These are phyloP conservation scores for Axilococcus clingmanii DNA, from an alignment of 139 green algal species.

Conservation along the genomic window DNA sequence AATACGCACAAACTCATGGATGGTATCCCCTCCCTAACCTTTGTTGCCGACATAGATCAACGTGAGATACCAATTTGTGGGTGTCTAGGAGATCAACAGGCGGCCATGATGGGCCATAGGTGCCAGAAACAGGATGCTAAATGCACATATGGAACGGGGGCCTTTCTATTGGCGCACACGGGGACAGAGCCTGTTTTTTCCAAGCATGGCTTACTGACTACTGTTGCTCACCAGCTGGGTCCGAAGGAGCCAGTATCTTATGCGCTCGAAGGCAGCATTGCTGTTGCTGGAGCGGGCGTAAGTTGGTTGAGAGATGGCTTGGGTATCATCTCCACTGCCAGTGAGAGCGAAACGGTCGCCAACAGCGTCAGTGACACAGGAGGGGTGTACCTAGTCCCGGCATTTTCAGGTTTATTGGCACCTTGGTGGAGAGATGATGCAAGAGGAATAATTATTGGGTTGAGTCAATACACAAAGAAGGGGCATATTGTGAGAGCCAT, in stretches of 20 bases:
- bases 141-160: constrained; percentile 96
- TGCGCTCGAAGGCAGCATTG: constrained; percentile 85
- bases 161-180: constrained; percentile 96
- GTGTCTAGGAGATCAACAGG: constrained; percentile 93
- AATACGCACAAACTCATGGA: too few relatives aligned
- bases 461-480: constrained; percentile 59
- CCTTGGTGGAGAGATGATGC: constrained; percentile 84
- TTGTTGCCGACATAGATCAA: constrained; percentile 19
- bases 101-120: constrained; percentile 85
- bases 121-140: constrained; percentile 78
- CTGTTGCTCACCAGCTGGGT: constrained; percentile 78
- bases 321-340: constrained; percentile 48
- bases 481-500: constrained; percentile 74
- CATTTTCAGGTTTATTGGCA: constrained; percentile 92
- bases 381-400: constrained; percentile 94
- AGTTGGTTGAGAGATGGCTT: constrained; percentile 81
- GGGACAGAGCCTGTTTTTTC: constrained; percentile 55
- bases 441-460: constrained; percentile 68
- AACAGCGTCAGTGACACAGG: constrained; percentile 42
- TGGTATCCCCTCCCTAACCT: too few relatives aligned
- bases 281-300: constrained; percentile 68
- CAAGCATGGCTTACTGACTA: constrained; percentile 85
- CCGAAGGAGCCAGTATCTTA: constrained; percentile 45
- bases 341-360: constrained; percentile 43
- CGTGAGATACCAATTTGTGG: constrained; percentile 73